Conservation (phyloP, 1,284 basidiomycete genomes). For the Puccinia hordei region DNA sequence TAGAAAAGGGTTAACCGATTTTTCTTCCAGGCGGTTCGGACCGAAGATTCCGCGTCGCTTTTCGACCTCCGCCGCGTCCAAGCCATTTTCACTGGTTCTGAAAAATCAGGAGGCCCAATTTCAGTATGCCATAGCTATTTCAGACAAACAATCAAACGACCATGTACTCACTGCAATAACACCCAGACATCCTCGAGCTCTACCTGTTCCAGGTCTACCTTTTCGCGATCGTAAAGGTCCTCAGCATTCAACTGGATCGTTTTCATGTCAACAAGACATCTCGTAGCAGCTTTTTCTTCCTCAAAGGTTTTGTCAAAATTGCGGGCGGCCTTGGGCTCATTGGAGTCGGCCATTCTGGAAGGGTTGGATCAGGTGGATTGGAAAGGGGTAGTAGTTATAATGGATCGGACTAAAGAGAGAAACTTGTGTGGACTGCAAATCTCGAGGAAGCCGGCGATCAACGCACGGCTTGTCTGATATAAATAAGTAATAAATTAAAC, state of each 20-base stretch:
- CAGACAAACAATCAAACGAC: neutral
- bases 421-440: neutral
- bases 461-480: neutral
- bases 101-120: too few species aligned
- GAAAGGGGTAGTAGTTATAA: neutral
- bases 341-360: constrained; percentile 15
- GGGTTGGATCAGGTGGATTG: too few species aligned
- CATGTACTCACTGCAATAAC: constrained; percentile 75
- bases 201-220: constrained; percentile 96
- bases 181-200: constrained; percentile 96
- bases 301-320: constrained; percentile 51
- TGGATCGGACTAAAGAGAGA: neutral
- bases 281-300: constrained; percentile 15
- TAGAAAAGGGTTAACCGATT: constrained; percentile 81
- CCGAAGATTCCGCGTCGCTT: constrained; percentile 91
- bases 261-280: constrained; percentile 61
- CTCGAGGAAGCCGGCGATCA: constrained; percentile 3
- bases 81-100: constrained; percentile 69
- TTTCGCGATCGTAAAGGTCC: constrained; percentile 96
- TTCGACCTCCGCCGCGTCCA: constrained; percentile 71
- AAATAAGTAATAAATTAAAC: neutral
- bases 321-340: neutral
- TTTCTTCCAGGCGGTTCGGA: constrained; percentile 89
- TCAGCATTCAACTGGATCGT: constrained; percentile 84
- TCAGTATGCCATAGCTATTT: neutral